Conservation (phyloP, 257 asterid genomes). For the Nemophila menziesii region DNA sequence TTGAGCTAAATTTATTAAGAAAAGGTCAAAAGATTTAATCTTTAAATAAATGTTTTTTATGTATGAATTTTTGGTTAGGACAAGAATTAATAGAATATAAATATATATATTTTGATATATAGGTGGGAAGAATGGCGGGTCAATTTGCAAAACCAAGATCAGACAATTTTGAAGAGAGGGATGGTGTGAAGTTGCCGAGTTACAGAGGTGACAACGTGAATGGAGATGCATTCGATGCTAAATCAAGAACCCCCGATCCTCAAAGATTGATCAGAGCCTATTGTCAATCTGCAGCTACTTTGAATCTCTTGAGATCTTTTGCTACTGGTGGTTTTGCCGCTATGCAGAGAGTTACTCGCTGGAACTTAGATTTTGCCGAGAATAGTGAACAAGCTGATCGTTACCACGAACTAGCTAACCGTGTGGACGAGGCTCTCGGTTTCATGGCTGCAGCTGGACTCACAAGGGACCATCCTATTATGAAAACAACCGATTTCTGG, state of each 20-base stretch:
- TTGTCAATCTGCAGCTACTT: slow-evolving; percentile 76
- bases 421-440: slow-evolving; percentile 80
- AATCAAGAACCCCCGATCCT: slow-evolving; percentile 72
- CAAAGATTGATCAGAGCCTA: slow-evolving; percentile 80
- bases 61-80: not conserved
- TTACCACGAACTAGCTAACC: slow-evolving; percentile 60
- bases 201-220: slow-evolving; percentile 81
- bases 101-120: slow-evolving; percentile 3
- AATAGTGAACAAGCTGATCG: slow-evolving; percentile 83
- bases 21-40: not conserved
- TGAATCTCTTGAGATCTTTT: slow-evolving; percentile 71
- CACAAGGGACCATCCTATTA: slow-evolving; percentile 58
- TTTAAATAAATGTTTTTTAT: not conserved
- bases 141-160: slow-evolving; percentile 87
- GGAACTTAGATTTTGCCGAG: slow-evolving; percentile 80
- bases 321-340: slow-evolving; percentile 88
- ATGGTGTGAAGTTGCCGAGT: slow-evolving; percentile 72
- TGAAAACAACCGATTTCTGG: slow-evolving; percentile 66
- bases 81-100: slow-evolving; percentile 6
- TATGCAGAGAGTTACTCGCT: slow-evolving; percentile 69
- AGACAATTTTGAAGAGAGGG: slow-evolving; percentile 51
- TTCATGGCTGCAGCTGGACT: slow-evolving; percentile 81
- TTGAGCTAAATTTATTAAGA: too few species aligned
- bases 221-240: slow-evolving; percentile 53
- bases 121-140: slow-evolving; percentile 94